These are phyloP conservation scores for Ophiostoma novo-ulmi DNA, from an alignment of 2,329 filamentous ascomycete species.

Conservation along the genomic window DNA sequence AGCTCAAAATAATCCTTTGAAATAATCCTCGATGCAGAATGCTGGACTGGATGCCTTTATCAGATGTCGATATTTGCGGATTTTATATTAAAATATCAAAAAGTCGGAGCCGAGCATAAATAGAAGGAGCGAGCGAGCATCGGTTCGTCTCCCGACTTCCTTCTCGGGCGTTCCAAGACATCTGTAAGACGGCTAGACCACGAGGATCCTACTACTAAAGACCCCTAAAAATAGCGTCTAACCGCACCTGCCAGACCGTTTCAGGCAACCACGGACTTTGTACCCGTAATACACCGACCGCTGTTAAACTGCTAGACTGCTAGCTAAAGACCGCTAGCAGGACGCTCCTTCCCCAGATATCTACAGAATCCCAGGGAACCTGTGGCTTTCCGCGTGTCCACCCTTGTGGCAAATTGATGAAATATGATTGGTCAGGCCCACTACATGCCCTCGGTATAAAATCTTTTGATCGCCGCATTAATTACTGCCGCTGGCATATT, in stretches of 20 bases:
- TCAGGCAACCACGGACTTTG: constrained; percentile 5
- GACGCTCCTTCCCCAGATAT: neutral
- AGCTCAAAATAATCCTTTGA: too few species aligned
- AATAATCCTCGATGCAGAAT: too few species aligned
- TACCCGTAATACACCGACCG: neutral
- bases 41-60: too few species aligned
- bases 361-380: constrained; percentile 13
- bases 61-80: neutral
- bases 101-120: neutral
- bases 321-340: neutral
- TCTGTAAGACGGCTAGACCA: neutral
- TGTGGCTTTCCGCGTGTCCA: constrained; percentile 6
- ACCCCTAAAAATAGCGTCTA: constrained; percentile 2
- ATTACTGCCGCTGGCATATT: neutral
- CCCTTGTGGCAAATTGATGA: constrained; percentile 27
- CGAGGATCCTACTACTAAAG: neutral
- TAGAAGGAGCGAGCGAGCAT: neutral
- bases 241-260: neutral
- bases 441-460: constrained; percentile 22
- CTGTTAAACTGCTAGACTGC: too few species aligned
- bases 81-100: neutral
- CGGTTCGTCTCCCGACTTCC: neutral
- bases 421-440: constrained; percentile 25
- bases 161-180: neutral
- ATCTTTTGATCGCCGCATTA: constrained; percentile 16